Percentiles rank a stretch among this genome's conserved stretches.
phyloP scores from a whole-genome alignment of 2,329 filamentous ascomycete species.

The Dactylonectria macrodidyma region DNA sequence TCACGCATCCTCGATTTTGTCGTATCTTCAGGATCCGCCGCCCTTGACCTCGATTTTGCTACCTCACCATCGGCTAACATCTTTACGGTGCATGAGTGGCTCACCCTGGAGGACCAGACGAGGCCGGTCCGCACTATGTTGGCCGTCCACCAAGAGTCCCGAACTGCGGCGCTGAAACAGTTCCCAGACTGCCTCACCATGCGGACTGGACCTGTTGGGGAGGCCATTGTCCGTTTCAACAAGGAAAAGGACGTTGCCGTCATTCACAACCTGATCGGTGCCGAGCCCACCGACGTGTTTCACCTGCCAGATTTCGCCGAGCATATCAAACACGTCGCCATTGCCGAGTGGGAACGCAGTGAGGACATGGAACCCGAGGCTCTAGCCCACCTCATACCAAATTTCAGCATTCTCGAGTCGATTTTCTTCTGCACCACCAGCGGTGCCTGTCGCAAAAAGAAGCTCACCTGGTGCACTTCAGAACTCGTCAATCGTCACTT shows the following conservation, averaged over 20 bases:
- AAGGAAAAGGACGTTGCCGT: constrained; percentile 50
- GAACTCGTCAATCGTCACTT: constrained; percentile 48
- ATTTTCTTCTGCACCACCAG: constrained; percentile 44
- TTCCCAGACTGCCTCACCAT: constrained; percentile 54
- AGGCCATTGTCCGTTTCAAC: constrained; percentile 50
- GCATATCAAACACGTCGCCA: constrained; percentile 49
- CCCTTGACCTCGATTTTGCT: constrained; percentile 13
- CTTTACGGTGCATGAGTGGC: constrained; percentile 43
- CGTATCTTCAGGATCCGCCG: constrained; percentile 32
- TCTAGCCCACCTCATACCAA: constrained; percentile 9
- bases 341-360: constrained; percentile 31
- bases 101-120: constrained; percentile 49
- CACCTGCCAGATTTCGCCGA: constrained; percentile 48
- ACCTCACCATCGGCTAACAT: constrained; percentile 6
- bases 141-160: constrained; percentile 55
- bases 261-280: constrained; percentile 36
- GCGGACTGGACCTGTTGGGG: constrained; percentile 36
- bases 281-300: constrained; percentile 24
- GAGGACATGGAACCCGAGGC: constrained; percentile 6
- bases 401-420: constrained; percentile 46
- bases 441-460: constrained; percentile 17
- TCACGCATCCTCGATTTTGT: constrained; percentile 51
- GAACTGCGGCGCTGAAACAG: constrained; percentile 48
- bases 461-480: constrained; percentile 52
- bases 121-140: constrained; percentile 49